These are phyloP conservation scores for Rhodotorula graminis DNA, from an alignment of 768 basidiomycete species.

Conservation along the genomic window DNA sequence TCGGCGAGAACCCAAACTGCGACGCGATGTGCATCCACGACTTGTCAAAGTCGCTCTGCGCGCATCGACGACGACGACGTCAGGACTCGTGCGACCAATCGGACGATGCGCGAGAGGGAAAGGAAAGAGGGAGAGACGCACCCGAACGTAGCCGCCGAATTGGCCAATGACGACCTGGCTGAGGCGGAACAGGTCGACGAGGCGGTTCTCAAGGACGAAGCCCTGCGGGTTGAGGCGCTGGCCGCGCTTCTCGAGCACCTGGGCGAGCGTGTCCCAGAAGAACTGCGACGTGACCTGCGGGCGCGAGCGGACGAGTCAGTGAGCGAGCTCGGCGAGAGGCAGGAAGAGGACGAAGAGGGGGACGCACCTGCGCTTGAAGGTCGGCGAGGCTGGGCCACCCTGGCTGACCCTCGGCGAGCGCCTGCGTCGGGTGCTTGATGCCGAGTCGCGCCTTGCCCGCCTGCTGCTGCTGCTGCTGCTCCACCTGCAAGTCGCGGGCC, in stretches of 20 bases:
- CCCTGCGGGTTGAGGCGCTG: slow-evolving; percentile 1
- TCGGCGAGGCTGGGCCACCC: neutral
- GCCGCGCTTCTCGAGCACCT: neutral
- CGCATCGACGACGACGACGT: too few relatives aligned
- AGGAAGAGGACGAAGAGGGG: too few relatives aligned
- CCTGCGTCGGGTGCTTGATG: neutral
- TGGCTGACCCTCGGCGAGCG: slow-evolving; percentile 1
- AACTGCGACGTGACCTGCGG: slow-evolving; percentile 7
- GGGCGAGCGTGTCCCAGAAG: slow-evolving; percentile 10
- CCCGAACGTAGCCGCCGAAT: slow-evolving; percentile 12
- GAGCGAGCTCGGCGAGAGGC: neutral
- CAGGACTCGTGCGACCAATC: neutral
- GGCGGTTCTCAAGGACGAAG: slow-evolving; percentile 1
- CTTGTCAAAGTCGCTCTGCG: slow-evolving; percentile 9
- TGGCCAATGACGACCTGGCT: slow-evolving; percentile 18
- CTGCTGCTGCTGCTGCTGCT: neutral
- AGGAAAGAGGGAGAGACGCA: neutral
- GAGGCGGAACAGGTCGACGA: slow-evolving; percentile 18
- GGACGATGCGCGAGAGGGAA: neutral
- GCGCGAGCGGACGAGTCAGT: neutral
- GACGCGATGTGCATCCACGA: slow-evolving; percentile 9
- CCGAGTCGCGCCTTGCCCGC: neutral
- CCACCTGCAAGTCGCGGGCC: neutral
- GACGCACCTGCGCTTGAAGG: slow-evolving; percentile 5
- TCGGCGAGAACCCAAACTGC: neutral